Base-by-base conservation (phyloP, 257 asterid species). In the Petunia secreta region DNA sequence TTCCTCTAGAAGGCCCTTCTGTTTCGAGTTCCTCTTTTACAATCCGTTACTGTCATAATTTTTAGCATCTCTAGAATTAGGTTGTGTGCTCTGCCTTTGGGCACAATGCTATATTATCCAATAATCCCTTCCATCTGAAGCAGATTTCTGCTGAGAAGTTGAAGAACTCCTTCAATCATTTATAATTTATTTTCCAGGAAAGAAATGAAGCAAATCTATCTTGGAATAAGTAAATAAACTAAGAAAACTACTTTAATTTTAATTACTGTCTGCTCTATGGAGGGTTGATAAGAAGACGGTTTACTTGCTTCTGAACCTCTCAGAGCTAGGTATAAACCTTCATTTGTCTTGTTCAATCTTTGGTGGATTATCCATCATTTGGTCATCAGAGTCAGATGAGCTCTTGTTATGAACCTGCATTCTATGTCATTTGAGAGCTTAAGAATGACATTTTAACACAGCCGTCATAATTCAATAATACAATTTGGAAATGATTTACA, bases 401-500 rank as follows among this genome's bases (percentile, higher is more conserved):
- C 25, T 25, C 25, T 25, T 25, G 25, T 25, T 25, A 25, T 25
- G 25, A 25, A 25, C 25, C 25, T 25, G 25, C 25, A 38, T 39
- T 13, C 50, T 48, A 48, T 71, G 59, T 46, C 2, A 71, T 71
- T 71, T 44, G n/a, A 34, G 75, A 75, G 34, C 57, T 66, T 43
- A 75, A 57, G 25, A 59, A 65, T 38, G 43, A 11, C 14, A 41
- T 80, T 64, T 74, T 50, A 55, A 48, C 15, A 40, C 48, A 68
- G 73, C 58, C 52, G 53, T 64, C 39, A 64, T 55, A 52, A 7
- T 64, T 40, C 57, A 57, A 50, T 58, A 39, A 16, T 76, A 34
- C 79, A 63, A 77, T 69, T 37, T 79, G 67, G 79, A 13, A 52
- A 66, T 41, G 25, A 58, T 86, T 79, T 44, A 50, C 52, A 60